These are phyloP conservation scores for Picea glauca DNA, from an alignment of 75 land plant genomes.

Conservation along the genomic window DNA sequence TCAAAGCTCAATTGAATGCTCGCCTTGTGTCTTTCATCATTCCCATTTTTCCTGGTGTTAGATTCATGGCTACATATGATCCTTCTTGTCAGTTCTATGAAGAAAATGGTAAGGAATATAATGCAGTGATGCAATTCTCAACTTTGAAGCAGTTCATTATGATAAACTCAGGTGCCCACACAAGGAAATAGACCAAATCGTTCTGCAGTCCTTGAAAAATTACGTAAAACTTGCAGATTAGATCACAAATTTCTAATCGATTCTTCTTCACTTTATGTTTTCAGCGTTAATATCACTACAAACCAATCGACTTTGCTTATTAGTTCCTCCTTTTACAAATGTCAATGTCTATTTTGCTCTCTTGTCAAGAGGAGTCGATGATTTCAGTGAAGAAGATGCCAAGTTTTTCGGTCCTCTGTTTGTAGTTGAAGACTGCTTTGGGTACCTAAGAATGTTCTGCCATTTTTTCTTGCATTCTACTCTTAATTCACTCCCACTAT, in stretches of 20 bases:
- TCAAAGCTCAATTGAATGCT: background rate
- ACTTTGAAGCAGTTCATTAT: background rate
- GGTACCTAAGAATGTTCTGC: background rate
- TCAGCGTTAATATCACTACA: background rate
- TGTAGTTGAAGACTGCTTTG: background rate
- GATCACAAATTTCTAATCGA: background rate
- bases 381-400: background rate
- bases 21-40: background rate
- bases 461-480: slow-evolving; percentile 7
- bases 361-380: slow-evolving; percentile 6
- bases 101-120: background rate
- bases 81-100: no score
- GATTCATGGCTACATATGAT: no score
- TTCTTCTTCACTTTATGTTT: background rate
- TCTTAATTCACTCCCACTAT: background rate
- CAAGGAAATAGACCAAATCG: background rate
- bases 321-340: background rate
- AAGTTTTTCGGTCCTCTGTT: background rate
- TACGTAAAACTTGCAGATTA: background rate
- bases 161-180: background rate
- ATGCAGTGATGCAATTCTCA: background rate
- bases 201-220: background rate
- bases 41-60: background rate
- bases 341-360: slow-evolving; percentile 7
- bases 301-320: slow-evolving; percentile 7